Conservation (phyloP, 2,329 filamentous ascomycete genomes). For the Colletotrichum lentis region DNA sequence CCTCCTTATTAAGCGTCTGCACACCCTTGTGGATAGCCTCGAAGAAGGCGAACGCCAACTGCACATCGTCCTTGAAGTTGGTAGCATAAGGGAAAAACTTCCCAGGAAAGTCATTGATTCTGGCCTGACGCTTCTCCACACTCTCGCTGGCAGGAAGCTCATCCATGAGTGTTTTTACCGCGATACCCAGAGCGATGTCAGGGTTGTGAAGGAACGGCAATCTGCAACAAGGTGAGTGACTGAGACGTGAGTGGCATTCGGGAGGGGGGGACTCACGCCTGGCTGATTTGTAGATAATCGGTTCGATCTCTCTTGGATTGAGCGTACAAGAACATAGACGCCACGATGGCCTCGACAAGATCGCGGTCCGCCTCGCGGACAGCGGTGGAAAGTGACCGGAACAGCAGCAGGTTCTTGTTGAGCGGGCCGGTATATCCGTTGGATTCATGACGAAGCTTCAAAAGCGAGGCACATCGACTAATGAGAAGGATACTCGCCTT, state of each 20-base stretch:
- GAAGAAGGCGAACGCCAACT: conserved; percentile 65
- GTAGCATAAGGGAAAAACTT: conserved; percentile 67
- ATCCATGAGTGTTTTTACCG: conserved; percentile 80
- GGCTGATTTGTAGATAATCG: conserved; percentile 73
- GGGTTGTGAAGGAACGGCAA: conserved; percentile 75
- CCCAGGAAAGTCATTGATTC: conserved; percentile 60
- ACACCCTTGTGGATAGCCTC: conserved; percentile 65
- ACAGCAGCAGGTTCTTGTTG: conserved; percentile 87
- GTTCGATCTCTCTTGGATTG: conserved; percentile 76
- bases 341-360: conserved; percentile 82
- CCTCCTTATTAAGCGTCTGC: conserved; percentile 59
- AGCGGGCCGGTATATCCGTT: conserved; percentile 95
- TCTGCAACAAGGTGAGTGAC: conserved; percentile 46
- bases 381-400: conserved; percentile 81
- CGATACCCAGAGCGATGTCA: conserved; percentile 79
- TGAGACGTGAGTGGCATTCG: conserved; percentile 34
- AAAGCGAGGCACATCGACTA: conserved; percentile 83
- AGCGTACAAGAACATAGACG: conserved; percentile 81
- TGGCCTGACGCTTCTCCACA: conserved; percentile 54
- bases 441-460: conserved; percentile 80
- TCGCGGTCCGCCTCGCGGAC: conserved; percentile 83
- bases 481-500: conserved; percentile 81
- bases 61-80: conserved; percentile 67
- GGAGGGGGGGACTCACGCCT: conserved; percentile 64
- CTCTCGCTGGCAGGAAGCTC: conserved; percentile 70